phyloP scores from a whole-genome alignment of 2,329 filamentous ascomycete genomes.

The Periconia digitata region DNA sequence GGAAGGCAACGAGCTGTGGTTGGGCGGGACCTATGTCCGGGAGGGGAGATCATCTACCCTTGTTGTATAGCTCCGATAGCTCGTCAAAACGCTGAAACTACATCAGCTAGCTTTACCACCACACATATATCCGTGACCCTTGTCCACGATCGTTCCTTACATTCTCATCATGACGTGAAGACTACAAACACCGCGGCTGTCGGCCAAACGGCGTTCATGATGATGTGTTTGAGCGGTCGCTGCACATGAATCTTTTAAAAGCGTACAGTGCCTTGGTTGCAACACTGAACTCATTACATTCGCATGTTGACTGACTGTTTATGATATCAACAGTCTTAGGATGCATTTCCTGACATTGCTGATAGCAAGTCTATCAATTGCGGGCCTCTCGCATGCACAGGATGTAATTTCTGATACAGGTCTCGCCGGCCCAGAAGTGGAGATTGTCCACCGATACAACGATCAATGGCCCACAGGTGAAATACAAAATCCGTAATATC shows the following conservation, averaged over 20 bases:
- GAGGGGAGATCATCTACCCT: slow-evolving; percentile 14
- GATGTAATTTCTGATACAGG: slow-evolving; percentile 37
- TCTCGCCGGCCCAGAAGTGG: slow-evolving; percentile 47
- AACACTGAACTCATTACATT: no score
- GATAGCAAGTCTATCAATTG: neutral
- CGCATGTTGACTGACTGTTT: no score
- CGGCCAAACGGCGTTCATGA: neutral
- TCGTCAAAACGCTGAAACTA: slow-evolving; percentile 12
- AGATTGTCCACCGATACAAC: slow-evolving; percentile 54
- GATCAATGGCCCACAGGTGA: slow-evolving; percentile 53
- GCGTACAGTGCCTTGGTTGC: no score
- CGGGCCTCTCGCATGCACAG: slow-evolving; percentile 15
- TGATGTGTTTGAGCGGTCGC: neutral
- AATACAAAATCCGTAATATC: neutral
- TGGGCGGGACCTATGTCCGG: neutral
- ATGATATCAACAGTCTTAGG: no score
- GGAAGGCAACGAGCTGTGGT: neutral
- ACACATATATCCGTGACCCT: neutral
- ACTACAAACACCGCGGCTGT: neutral
- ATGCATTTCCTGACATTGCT: neutral
- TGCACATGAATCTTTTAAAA: neutral
- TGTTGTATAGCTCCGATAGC: slow-evolving; percentile 2
- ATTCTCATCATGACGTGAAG: neutral
- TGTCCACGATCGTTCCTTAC: neutral
- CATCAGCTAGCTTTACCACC: neutral